Conservation (phyloP, 768 basidiomycete species). For the Lanmaoa pseudosensibilis region DNA sequence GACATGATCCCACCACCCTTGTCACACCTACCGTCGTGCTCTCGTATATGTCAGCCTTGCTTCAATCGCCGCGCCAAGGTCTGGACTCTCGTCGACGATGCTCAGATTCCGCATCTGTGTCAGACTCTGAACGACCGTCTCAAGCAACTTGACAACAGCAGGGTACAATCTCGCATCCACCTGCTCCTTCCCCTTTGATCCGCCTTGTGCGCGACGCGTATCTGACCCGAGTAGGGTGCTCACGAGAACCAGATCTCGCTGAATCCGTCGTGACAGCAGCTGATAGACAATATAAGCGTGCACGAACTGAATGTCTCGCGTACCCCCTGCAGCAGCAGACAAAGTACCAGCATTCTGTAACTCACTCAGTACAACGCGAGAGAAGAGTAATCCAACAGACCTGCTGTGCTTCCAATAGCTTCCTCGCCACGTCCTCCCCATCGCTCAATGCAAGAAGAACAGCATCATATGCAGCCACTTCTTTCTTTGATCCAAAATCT, state of each 20-base stretch:
- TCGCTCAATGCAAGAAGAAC: slow-evolving; percentile 84
- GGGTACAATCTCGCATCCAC: slow-evolving; percentile 77
- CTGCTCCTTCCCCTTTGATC: slow-evolving; percentile 41
- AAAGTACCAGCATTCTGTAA: slow-evolving; percentile 45
- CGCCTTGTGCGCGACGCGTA: slow-evolving; percentile 25
- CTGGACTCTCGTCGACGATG: slow-evolving; percentile 85
- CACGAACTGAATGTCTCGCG: slow-evolving; percentile 78
- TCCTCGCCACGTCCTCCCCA: slow-evolving; percentile 81
- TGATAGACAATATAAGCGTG: slow-evolving; percentile 88
- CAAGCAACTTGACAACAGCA: slow-evolving; percentile 84
- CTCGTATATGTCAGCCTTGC: slow-evolving; percentile 72
- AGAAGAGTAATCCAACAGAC: slow-evolving; percentile 37
- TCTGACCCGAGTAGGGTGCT: slow-evolving; percentile 57
- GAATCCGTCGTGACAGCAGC: slow-evolving; percentile 81
- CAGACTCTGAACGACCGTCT: slow-evolving; percentile 82
- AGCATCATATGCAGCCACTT: slow-evolving; percentile 85
- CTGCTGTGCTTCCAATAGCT: slow-evolving; percentile 82
- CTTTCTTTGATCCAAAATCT: slow-evolving; percentile 57
- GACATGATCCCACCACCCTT: neutral
- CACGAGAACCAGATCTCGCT: slow-evolving; percentile 83
- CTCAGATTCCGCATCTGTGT: slow-evolving; percentile 81
- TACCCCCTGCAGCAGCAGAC: slow-evolving; percentile 41
- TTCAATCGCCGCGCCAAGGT: slow-evolving; percentile 77
- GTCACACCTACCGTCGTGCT: slow-evolving; percentile 59
- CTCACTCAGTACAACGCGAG: neutral